These are phyloP conservation scores for Tolypocladium nubicola DNA, from an alignment of 2,329 filamentous ascomycete species.

Conservation along the genomic window DNA sequence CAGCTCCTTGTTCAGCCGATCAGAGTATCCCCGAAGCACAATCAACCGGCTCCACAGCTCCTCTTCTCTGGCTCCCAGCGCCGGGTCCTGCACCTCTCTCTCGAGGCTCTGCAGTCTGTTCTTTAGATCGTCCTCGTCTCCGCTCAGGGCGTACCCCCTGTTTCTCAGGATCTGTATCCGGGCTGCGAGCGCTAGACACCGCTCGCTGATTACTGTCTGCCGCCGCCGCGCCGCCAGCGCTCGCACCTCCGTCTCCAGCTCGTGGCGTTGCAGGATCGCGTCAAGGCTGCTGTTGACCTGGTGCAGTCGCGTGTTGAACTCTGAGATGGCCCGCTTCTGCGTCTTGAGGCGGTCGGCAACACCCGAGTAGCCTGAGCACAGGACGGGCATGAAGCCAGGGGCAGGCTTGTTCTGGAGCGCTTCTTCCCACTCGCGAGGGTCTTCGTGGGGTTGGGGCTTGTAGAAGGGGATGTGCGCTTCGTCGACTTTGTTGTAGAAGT, in stretches of 20 bases:
- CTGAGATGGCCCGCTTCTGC: constrained; percentile 58
- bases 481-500: constrained; percentile 81
- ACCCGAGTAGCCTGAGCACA: constrained; percentile 63
- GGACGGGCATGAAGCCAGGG: constrained; percentile 64
- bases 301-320: constrained; percentile 63
- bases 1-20: constrained; percentile 62
- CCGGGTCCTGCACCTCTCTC: constrained; percentile 61
- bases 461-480: constrained; percentile 67
- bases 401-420: constrained; percentile 71
- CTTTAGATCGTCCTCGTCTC: constrained; percentile 68
- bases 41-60: constrained; percentile 80
- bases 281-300: constrained; percentile 68
- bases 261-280: constrained; percentile 63
- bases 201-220: constrained; percentile 61
- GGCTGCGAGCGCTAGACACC: constrained; percentile 64
- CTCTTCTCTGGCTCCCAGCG: constrained; percentile 64
- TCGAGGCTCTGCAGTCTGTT: constrained; percentile 61
- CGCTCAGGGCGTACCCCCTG: constrained; percentile 68
- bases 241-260: constrained; percentile 64
- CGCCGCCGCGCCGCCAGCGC: constrained; percentile 62
- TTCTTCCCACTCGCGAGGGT: constrained; percentile 74
- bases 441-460: constrained; percentile 57
- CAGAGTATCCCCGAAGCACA: constrained; percentile 60
- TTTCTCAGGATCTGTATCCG: constrained; percentile 75
- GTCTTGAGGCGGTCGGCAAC: constrained; percentile 62